Evolutionary conservation across 2,329 filamentous ascomycete genomes (phyloP).

Genomic region (Ophiostoma ips): DNA sequence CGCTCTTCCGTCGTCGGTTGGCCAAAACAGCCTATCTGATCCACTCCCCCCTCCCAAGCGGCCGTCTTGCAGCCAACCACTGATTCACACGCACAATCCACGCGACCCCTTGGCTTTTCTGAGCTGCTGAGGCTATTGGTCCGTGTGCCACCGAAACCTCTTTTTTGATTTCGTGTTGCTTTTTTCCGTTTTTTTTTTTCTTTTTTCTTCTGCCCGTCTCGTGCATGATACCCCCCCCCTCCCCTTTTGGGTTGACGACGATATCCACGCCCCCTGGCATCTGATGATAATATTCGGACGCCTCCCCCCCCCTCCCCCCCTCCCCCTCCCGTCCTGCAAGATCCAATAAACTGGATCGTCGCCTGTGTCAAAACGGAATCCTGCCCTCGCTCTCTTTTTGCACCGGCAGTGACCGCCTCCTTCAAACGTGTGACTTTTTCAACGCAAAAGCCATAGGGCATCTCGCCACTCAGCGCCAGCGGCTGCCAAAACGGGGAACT

Average conservation of each 20-base stretch:
- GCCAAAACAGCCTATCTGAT: not conserved
- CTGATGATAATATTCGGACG: no score
- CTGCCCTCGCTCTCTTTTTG: no score
- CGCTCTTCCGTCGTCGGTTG: not conserved
- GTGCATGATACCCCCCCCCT: no score
- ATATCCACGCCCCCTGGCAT: no score
- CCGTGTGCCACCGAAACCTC: not conserved
- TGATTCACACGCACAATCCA: conserved; percentile 3
- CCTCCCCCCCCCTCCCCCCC: no score
- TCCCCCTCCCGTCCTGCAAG: no score
- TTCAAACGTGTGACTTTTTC: no score
- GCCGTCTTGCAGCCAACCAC: conserved; percentile 6
- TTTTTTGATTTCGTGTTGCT: not conserved
- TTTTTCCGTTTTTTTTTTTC: not conserved
- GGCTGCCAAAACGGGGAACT: conserved; percentile 1
- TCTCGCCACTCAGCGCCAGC: conserved; percentile 4
- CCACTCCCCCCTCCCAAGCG: not conserved
- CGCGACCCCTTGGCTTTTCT: not conserved
- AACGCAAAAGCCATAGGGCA: not conserved
- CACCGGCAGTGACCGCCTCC: no score
- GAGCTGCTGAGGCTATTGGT: not conserved
- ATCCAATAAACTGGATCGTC: no score
- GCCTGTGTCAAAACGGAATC: no score
- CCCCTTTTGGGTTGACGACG: no score
- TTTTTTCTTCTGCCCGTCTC: no score